A percentile compares a stretch with the other conserved stretches of the same genome.
These are phyloP conservation scores for Amphirosellinia nigrospora DNA, from an alignment of 495 filamentous ascomycete genomes.

Conservation along the genomic window DNA sequence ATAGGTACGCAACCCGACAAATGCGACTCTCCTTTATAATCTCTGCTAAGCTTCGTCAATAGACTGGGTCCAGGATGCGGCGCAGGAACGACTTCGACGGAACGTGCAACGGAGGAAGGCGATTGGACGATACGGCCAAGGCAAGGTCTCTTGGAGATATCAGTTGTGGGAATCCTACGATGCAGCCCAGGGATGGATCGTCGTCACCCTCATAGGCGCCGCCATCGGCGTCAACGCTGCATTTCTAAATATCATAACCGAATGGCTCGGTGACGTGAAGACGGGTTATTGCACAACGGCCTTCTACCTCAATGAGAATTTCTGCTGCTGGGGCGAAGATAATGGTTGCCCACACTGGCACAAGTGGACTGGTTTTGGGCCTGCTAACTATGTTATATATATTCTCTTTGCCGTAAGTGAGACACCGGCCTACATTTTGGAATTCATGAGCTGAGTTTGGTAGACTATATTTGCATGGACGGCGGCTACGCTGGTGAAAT, in stretches of 20 bases:
- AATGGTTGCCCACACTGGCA: slow-evolving; percentile 91
- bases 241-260: slow-evolving; percentile 92
- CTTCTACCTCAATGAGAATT: slow-evolving; percentile 97
- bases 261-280: slow-evolving; percentile 97
- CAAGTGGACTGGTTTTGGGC: slow-evolving; percentile 78
- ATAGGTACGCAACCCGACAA: slow-evolving; percentile 64
- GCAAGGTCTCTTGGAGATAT: slow-evolving; percentile 78
- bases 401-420: slow-evolving; percentile 80
- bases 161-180: slow-evolving; percentile 89
- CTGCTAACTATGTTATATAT: slow-evolving; percentile 87
- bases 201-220: slow-evolving; percentile 90
- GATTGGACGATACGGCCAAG: slow-evolving; percentile 76
- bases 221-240: slow-evolving; percentile 94
- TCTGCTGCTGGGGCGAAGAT: slow-evolving; percentile 98
- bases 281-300: slow-evolving; percentile 90
- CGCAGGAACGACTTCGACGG: slow-evolving; percentile 83
- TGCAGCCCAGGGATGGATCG: slow-evolving; percentile 97
- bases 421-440: not conserved
- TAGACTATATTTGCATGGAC: slow-evolving; percentile 82
- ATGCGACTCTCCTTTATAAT: not conserved
- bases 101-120: slow-evolving; percentile 75
- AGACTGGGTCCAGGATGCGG: slow-evolving; percentile 98
- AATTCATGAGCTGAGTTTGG: not conserved
- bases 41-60: slow-evolving; percentile 24
- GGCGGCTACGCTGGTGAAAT: slow-evolving; percentile 84